phyloP scores from a whole-genome alignment of 2,329 filamentous ascomycete genomes.

The Aspergillus cejpii region DNA sequence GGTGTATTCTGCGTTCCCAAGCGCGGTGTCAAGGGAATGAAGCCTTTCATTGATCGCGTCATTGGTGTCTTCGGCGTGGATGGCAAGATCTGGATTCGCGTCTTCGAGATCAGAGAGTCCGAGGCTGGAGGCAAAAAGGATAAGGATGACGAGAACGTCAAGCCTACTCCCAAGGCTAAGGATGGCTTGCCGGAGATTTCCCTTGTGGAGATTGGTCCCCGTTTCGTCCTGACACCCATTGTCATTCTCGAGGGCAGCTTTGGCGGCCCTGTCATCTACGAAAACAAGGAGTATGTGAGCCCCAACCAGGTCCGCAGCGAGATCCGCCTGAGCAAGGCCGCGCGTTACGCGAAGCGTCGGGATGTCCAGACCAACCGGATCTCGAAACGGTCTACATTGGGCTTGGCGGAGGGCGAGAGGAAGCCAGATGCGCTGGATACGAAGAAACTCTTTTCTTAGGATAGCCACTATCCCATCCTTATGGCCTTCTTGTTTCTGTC shows the following conservation, averaged over 20 bases:
- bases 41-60: conserved; percentile 93
- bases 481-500: conserved; percentile 15
- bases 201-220: conserved; percentile 86
- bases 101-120: conserved; percentile 86
- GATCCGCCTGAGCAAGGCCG: conserved; percentile 66
- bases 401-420: conserved; percentile 58
- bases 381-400: conserved; percentile 68
- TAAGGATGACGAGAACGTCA: conserved; percentile 35
- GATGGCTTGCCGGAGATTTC: conserved; percentile 64
- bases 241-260: conserved; percentile 93
- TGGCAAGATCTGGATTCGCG: conserved; percentile 91
- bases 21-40: conserved; percentile 71
- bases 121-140: conserved; percentile 53
- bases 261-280: conserved; percentile 92
- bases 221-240: conserved; percentile 88
- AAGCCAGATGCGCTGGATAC: conserved; percentile 68
- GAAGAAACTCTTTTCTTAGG: conserved; percentile 61
- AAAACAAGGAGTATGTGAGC: conserved; percentile 95
- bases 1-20: conserved; percentile 91
- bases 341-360: conserved; percentile 66
- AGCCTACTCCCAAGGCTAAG: conserved; percentile 41
- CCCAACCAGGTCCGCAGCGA: conserved; percentile 91
- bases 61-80: conserved; percentile 88
- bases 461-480: conserved; percentile 39
- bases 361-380: conserved; percentile 67